Percentiles rank a stretch among this genome's conserved stretches.
Evolutionary conservation across 768 basidiomycete genomes (phyloP).

Genomic region (Boletus sp.): DNA sequence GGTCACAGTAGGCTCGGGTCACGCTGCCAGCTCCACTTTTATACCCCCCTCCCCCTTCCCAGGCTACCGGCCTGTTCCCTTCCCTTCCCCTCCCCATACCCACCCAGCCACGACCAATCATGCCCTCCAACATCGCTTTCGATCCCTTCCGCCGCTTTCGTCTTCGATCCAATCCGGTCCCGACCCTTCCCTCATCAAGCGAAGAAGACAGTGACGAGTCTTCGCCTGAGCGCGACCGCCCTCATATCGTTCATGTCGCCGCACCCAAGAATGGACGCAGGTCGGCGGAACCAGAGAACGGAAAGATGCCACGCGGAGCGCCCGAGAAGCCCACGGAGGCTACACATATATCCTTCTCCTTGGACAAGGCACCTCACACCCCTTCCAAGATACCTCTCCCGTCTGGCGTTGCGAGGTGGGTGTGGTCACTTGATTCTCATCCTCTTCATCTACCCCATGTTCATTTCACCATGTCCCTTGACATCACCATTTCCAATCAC

Average conservation of each 20-base stretch:
- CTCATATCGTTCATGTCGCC: constrained; percentile 7
- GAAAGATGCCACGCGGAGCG: background rate
- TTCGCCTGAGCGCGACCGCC: constrained; percentile 12
- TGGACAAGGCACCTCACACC: background rate
- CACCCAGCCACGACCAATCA: background rate
- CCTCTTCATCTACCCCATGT: background rate
- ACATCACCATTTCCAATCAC: background rate
- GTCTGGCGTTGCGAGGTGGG: constrained; percentile 13
- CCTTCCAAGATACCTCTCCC: constrained; percentile 1
- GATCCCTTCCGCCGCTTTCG: constrained; percentile 26
- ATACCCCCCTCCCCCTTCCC: constrained; percentile 3
- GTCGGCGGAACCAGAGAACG: background rate
- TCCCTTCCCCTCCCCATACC: background rate
- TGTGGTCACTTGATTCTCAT: background rate
- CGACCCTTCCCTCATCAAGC: background rate
- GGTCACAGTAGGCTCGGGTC: constrained; percentile 9
- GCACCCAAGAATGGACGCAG: background rate
- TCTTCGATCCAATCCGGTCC: constrained; percentile 1
- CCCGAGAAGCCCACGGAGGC: background rate
- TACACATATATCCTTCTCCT: background rate
- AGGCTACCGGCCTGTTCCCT: background rate
- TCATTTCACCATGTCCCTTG: background rate
- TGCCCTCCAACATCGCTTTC: constrained; percentile 6
- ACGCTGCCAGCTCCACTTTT: constrained; percentile 7
- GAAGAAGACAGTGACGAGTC: constrained; percentile 27